A percentile compares a stretch with the other conserved stretches of the same genome.
Evolutionary conservation across 2,329 filamentous ascomycete genomes (phyloP).

Genomic region (Diaporthe caulivora): DNA sequence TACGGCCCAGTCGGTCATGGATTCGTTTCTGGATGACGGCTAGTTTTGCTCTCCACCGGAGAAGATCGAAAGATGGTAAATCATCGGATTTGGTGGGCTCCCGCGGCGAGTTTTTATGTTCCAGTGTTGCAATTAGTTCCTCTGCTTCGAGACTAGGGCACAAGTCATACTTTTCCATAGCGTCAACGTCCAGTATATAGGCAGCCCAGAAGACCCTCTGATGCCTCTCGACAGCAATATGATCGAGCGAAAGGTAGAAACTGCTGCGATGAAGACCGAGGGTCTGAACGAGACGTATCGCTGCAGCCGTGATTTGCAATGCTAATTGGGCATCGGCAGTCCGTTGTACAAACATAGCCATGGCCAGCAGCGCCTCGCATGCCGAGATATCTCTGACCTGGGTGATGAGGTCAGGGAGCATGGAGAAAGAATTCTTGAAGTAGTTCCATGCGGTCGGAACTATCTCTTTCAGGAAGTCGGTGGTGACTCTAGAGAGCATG

Average conservation of each 20-base stretch:
- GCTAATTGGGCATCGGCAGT: background rate
- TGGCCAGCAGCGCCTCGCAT: background rate
- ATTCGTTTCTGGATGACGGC: background rate
- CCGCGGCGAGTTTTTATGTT: background rate
- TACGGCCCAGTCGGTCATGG: background rate
- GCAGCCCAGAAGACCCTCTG: background rate
- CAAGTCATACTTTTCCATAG: background rate
- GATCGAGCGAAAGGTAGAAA: background rate
- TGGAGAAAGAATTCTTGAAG: slow-evolving; percentile 1
- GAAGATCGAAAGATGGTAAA: background rate
- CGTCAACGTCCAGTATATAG: background rate
- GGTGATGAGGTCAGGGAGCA: background rate
- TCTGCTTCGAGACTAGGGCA: background rate
- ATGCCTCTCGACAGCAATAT: background rate
- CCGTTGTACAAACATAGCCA: background rate
- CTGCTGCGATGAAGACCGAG: background rate
- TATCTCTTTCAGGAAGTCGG: background rate
- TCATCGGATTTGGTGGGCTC: background rate
- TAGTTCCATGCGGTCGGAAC: background rate
- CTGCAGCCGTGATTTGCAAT: background rate
- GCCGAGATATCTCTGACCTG: background rate
- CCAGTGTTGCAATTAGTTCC: background rate
- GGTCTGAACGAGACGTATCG: background rate
- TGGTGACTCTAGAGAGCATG: background rate
- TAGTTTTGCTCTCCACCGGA: background rate